Percentiles rank a stretch among this genome's conserved stretches.
These are phyloP conservation scores for Thalassiosira pacifica DNA, from an alignment of 352 stramenopile species.

Conservation along the genomic window DNA sequence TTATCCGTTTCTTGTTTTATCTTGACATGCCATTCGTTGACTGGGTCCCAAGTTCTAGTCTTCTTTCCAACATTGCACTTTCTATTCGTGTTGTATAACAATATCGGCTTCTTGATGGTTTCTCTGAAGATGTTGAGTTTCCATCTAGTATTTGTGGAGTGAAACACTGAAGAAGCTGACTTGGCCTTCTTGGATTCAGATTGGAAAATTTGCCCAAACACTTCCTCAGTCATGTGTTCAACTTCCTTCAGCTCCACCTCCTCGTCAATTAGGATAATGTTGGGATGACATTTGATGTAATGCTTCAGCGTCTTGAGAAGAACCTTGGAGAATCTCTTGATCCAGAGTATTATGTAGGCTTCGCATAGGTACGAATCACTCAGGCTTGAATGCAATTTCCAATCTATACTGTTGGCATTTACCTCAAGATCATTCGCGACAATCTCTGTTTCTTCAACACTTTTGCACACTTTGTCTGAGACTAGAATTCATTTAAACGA, in stretches of 20 bases:
- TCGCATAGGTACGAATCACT: constrained; percentile 5
- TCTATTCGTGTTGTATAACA: neutral
- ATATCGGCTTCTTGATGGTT: neutral
- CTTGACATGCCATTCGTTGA: neutral
- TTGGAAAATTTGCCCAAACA: constrained; percentile 9
- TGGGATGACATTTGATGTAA: constrained; percentile 8
- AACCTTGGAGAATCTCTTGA: constrained; percentile 10
- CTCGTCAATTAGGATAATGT: constrained; percentile 23
- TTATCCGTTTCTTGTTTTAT: neutral
- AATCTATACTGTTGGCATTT: neutral
- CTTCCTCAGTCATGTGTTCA: neutral
- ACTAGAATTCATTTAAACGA: constrained; percentile 19
- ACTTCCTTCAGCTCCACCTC: neutral
- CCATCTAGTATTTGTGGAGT: neutral
- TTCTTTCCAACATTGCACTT: neutral
- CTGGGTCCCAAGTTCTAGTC: neutral
- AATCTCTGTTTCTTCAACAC: constrained; percentile 6
- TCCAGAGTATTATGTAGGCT: constrained; percentile 15
- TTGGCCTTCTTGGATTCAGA: neutral
- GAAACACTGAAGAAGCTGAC: neutral
- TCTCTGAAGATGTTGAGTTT: neutral
- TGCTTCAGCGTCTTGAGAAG: constrained; percentile 18
- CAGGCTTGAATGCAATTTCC: neutral
- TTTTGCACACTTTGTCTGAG: constrained; percentile 7
- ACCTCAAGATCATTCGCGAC: constrained; percentile 5